Evolutionary conservation across 2,329 filamentous ascomycete genomes (phyloP), one percentile per base, ranked within the genome.

Genomic region (Onygenales sp.): DNA sequence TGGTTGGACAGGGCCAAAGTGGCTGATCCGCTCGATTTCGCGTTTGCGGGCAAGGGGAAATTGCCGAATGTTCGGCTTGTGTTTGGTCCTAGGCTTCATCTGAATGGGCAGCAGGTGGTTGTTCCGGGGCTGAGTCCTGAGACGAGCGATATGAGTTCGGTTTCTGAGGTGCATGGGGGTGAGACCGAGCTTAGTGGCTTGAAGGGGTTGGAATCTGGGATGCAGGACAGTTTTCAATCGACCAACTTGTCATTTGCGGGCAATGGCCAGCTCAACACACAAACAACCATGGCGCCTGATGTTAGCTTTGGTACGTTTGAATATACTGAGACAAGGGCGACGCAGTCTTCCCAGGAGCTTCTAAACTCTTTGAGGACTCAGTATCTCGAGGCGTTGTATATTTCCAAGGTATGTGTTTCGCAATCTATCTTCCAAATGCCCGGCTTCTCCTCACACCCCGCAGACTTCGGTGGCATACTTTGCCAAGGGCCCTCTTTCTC

Each of bases 401-500:
- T 70, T 4, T 73, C 72, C 35, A 73, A 73, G 64, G 70, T 72
- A 54, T 53, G 55, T 45, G 27, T 51, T 54, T 54, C 13, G 3
- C 21, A 39, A 11, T 6, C 21, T 27, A 7, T 14, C 43, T 39
- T 36, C 36, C 27, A n/a, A 21, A 27, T 50, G 3, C 27, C 27
- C 11, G n/a, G 3, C 21, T 13, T 39, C 52, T 36, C 41, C 58
- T 63, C 14, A 65, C 54, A 54, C 36, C 41, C 27, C n/a, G 8
- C 55, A 75, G 66, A 71, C 73, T n/a, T 75, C 74, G 32, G 63
- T 78, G 52, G 75, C 75, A 52, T 78, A 77, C 59, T 78, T 77
- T 60, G 74, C 74, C 38, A 78, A 78, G 63, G 75, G 75, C 4
- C 74, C 75, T 13, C 61, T 77, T 50, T 68, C 74, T 11, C 71